Percentiles rank a stretch among this genome's conserved stretches.
Conservation (phyloP, 169 alveolate genomes). For the Eimeria acervulina region DNA sequence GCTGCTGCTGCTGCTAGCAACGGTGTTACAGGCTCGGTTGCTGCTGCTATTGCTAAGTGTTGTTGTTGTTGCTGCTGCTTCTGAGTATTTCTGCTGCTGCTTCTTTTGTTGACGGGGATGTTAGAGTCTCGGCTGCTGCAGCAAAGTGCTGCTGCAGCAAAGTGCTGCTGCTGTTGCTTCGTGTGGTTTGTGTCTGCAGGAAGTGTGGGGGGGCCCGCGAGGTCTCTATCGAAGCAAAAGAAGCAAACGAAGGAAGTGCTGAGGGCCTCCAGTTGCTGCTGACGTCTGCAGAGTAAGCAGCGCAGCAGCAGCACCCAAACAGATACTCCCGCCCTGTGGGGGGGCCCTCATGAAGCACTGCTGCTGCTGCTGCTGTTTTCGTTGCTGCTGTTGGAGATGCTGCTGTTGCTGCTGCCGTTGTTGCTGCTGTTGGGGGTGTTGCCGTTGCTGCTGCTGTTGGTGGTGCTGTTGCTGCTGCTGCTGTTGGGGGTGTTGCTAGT, state of each 20-base stretch:
- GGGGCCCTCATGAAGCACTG: neutral
- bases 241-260: no score
- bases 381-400: no score
- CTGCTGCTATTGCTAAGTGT: neutral
- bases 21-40: neutral
- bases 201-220: constrained; percentile 8
- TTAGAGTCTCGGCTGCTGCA: neutral
- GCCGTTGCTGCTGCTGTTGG: neutral
- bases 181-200: neutral
- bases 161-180: neutral
- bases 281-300: neutral
- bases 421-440: neutral
- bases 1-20: no score
- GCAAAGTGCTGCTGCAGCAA: no score
- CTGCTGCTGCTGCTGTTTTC: neutral
- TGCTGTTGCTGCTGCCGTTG: neutral
- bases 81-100: no score
- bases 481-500: no score
- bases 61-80: neutral
- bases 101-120: neutral
- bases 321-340: no score
- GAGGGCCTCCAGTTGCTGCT: neutral
- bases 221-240: neutral
- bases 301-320: neutral
- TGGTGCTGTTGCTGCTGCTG: neutral